Evolutionary conservation across 2,329 filamentous ascomycete species (phyloP).

Genomic region (Alternaria novae-zelandiae): DNA sequence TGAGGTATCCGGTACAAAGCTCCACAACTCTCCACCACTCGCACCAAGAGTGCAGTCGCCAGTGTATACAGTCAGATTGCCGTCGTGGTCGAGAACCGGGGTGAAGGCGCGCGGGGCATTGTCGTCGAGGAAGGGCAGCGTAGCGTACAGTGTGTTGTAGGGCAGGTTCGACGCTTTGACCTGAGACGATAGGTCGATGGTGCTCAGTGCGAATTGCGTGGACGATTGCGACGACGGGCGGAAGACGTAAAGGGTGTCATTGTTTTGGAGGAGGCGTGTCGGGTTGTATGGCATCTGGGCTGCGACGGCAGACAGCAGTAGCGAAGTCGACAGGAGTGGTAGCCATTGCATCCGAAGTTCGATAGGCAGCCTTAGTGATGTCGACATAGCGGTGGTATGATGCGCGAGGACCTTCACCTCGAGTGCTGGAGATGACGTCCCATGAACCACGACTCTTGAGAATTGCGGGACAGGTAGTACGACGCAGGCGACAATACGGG

Average conservation of each 20-base stretch:
- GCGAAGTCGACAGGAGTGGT: not conserved
- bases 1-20: conserved; percentile 60
- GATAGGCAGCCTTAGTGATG: conserved; percentile 1
- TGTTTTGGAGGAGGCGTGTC: conserved; percentile 70
- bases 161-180: conserved; percentile 57
- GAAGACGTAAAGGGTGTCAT: conserved; percentile 73
- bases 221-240: conserved; percentile 58
- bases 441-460: conserved; percentile 23
- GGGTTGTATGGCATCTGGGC: conserved; percentile 75
- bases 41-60: conserved; percentile 70
- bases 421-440: conserved; percentile 15
- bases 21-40: conserved; percentile 68
- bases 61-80: conserved; percentile 74
- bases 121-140: conserved; percentile 68
- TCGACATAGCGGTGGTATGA: conserved; percentile 7
- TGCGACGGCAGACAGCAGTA: not conserved
- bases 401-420: conserved; percentile 30
- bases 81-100: conserved; percentile 70
- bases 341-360: conserved; percentile 1
- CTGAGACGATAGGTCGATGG: conserved; percentile 68
- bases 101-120: conserved; percentile 65
- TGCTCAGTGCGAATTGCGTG: conserved; percentile 62
- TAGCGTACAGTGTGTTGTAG: conserved; percentile 59
- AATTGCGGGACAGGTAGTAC: not conserved
- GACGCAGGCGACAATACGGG: conserved; percentile 16